phyloP scores from a whole-genome alignment of 164 flowering plant species.

The Magnolia kwangsiensis region DNA sequence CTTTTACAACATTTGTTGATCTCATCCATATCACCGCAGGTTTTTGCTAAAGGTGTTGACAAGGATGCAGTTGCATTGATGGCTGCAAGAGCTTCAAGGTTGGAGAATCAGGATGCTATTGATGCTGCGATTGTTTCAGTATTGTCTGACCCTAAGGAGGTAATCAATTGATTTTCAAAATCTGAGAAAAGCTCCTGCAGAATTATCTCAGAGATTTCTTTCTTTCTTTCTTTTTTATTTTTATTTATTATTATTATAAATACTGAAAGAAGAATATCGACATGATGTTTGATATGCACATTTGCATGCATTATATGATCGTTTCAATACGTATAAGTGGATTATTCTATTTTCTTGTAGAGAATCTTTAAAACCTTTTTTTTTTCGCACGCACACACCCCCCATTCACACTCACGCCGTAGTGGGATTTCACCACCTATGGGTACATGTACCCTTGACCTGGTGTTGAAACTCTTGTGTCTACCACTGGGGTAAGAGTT shows the following conservation, averaged over 20 bases:
- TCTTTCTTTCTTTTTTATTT: background rate
- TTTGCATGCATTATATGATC: background rate
- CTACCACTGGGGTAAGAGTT: too few relatives aligned
- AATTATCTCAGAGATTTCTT: background rate
- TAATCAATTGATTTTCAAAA: constrained; percentile 14
- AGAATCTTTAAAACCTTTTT: background rate
- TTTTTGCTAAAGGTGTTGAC: constrained; percentile 49
- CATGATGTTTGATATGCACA: background rate
- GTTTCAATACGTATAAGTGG: background rate
- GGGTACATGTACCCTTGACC: too few relatives aligned
- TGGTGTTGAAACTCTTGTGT: too few relatives aligned
- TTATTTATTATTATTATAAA: background rate
- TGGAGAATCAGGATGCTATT: constrained; percentile 70
- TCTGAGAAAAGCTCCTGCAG: background rate
- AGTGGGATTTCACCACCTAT: background rate
- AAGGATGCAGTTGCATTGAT: constrained; percentile 51
- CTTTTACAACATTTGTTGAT: background rate
- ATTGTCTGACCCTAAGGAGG: constrained; percentile 64
- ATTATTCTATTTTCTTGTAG: background rate
- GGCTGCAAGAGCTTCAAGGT: constrained; percentile 69
- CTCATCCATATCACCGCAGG: constrained; percentile 25
- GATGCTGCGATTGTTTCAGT: constrained; percentile 58
- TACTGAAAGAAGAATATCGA: background rate
- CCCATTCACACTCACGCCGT: background rate
- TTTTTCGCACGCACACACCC: too few relatives aligned